These are phyloP conservation scores for Phylloporus sp. DNA, from an alignment of 768 basidiomycete species.

Conservation along the genomic window DNA sequence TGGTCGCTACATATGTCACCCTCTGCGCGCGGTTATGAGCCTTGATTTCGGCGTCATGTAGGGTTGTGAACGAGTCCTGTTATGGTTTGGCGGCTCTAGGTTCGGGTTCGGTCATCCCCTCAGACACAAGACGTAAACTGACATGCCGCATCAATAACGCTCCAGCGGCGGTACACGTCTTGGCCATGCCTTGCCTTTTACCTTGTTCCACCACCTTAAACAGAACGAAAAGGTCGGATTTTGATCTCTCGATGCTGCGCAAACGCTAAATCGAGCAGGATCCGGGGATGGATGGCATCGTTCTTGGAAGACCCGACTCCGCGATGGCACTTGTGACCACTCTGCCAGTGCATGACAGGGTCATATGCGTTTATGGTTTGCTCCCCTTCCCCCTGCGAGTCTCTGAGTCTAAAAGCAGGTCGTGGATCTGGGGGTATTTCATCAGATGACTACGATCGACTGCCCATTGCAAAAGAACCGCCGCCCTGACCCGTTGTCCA, in stretches of 20 bases:
- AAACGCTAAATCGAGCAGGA: slow-evolving; percentile 2
- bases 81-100: not conserved
- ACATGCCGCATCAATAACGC: slow-evolving; percentile 22
- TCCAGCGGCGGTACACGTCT: slow-evolving; percentile 15
- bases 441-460: slow-evolving; percentile 23
- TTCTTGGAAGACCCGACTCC: slow-evolving; percentile 15
- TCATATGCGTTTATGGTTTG: slow-evolving; percentile 14
- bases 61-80: not conserved
- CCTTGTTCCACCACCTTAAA: not conserved
- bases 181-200: slow-evolving; percentile 4
- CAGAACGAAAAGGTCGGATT: not conserved
- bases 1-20: slow-evolving; percentile 14
- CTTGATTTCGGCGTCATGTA: slow-evolving; percentile 6
- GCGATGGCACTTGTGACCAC: slow-evolving; percentile 16
- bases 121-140: slow-evolving; percentile 24
- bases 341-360: slow-evolving; percentile 18
- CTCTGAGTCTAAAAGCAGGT: slow-evolving; percentile 11
- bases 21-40: slow-evolving; percentile 9
- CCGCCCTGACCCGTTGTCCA: not conserved
- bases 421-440: slow-evolving; percentile 15
- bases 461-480: not conserved
- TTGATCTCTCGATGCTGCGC: not conserved
- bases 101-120: slow-evolving; percentile 13
- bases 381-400: not conserved
- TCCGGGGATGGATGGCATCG: slow-evolving; percentile 1